Evolutionary conservation across 1,284 basidiomycete genomes (phyloP), one percentile per base, ranked within the genome.

Genomic region (Athelia sp.): DNA sequence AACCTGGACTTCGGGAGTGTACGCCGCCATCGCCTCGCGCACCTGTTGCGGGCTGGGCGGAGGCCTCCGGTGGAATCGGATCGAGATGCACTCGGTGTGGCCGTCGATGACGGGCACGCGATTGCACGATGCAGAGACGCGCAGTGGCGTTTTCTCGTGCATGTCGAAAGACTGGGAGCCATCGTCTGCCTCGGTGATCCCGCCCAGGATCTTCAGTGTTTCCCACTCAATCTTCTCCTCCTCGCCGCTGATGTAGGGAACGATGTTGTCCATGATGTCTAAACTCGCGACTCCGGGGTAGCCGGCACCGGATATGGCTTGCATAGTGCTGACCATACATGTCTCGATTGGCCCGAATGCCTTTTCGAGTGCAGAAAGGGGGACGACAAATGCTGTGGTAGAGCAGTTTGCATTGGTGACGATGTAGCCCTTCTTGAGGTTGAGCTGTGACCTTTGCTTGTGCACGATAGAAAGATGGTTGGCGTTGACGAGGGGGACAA

Each of bases 161-260:
- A 92, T 86, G 66, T 98, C 93, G 66, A 98, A 98, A 17, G 78
- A 62, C 52, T 77, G 79, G 4, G 70, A 55, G 9, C 74, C 77
- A 29, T 73, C 70, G 50, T 83, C 81, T 47, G 73, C 73, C 19
- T 78, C 68, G 2, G 72, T 63, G 51, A 97, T 60, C 1, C 86
- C 90, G 29, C 97, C 97, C 22, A 99, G 84, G 62, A 99, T 99
- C 74, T 99, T 99, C 62, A 88, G 79, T 14, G 91, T 88, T 72
- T 99, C 96, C 94, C 93, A 98, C 68, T 99, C 96, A 56, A 99
- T 95, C 71, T 99, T 99, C 69, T 99, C 96, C 66, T 99, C 96
- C 66, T 99, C 96, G 35, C 95, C 93, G 34, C 81, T 72, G 66
- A 99, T 99, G 70, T 90, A 88, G 1, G 96, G 96, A 2, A 99